These are phyloP conservation scores for Gossypium sturtianum DNA, from an alignment of 345 rosid species.

Conservation along the genomic window DNA sequence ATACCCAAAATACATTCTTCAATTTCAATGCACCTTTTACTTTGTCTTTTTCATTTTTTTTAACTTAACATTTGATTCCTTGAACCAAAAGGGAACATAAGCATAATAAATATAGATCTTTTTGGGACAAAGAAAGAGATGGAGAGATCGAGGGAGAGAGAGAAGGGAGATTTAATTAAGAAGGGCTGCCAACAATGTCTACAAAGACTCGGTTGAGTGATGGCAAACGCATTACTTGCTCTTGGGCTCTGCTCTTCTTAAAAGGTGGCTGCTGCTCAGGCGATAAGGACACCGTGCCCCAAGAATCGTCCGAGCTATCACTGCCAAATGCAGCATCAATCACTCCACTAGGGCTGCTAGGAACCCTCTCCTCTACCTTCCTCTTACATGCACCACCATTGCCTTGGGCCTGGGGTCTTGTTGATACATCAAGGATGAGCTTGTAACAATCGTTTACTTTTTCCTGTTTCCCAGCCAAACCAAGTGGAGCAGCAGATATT, in stretches of 20 bases:
- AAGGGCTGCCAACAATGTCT: slow-evolving; percentile 35
- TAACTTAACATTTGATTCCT: background rate
- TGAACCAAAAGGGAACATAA: slow-evolving; percentile 11
- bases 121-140: background rate
- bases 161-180: slow-evolving; percentile 1
- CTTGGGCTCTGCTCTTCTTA: slow-evolving; percentile 48
- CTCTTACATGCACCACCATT: slow-evolving; percentile 39
- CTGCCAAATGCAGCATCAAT: slow-evolving; percentile 52
- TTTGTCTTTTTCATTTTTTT: background rate
- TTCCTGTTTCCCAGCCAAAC: slow-evolving; percentile 39
- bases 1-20: slow-evolving; percentile 15
- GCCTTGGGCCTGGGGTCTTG: slow-evolving; percentile 12
- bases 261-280: slow-evolving; percentile 23
- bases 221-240: slow-evolving; percentile 24
- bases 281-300: slow-evolving; percentile 33
- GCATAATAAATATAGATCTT: slow-evolving; percentile 17
- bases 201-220: slow-evolving; percentile 33
- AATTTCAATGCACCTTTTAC: slow-evolving; percentile 13
- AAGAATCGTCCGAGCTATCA: slow-evolving; percentile 43
- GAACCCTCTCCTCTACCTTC: slow-evolving; percentile 31
- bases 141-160: background rate
- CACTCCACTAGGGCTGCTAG: slow-evolving; percentile 62
- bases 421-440: slow-evolving; percentile 36
- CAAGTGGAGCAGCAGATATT: slow-evolving; percentile 3
- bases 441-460: slow-evolving; percentile 44